Evolutionary conservation across 441 rosid species (phyloP).

Genomic region (Gossypium schwendimanii): DNA sequence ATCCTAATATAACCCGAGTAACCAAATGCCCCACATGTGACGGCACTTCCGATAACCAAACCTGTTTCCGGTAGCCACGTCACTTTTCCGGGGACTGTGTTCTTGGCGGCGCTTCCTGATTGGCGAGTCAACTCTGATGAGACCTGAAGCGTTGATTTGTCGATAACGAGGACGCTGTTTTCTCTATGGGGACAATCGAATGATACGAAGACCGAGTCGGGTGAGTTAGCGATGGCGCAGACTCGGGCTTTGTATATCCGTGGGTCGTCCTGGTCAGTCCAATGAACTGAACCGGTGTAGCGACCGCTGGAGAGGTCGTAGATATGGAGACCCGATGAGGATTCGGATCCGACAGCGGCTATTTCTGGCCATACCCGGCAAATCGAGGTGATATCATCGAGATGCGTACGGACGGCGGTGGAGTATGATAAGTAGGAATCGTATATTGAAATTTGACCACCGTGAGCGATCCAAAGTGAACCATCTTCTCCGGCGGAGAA

Average conservation of each 20-base stretch:
- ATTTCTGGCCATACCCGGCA: slow-evolving; percentile 51
- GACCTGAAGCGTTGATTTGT: slow-evolving; percentile 65
- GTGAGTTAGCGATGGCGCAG: slow-evolving; percentile 48
- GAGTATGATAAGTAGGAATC: slow-evolving; percentile 61
- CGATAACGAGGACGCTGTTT: slow-evolving; percentile 54
- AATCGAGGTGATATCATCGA: slow-evolving; percentile 57
- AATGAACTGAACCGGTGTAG: slow-evolving; percentile 55
- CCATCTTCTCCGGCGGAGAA: slow-evolving; percentile 60
- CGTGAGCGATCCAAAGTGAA: slow-evolving; percentile 82
- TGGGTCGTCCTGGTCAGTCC: slow-evolving; percentile 79
- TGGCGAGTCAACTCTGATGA: slow-evolving; percentile 54
- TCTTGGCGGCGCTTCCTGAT: slow-evolving; percentile 60
- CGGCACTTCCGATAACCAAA: slow-evolving; percentile 43
- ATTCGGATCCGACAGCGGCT: slow-evolving; percentile 62
- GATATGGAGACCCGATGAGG: slow-evolving; percentile 71
- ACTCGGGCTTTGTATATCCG: slow-evolving; percentile 72
- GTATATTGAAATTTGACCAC: slow-evolving; percentile 77
- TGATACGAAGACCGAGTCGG: slow-evolving; percentile 48
- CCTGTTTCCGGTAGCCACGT: slow-evolving; percentile 51
- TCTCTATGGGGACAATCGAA: slow-evolving; percentile 76
- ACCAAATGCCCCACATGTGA: slow-evolving; percentile 66
- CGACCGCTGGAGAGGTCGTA: slow-evolving; percentile 55
- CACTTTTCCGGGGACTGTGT: slow-evolving; percentile 54
- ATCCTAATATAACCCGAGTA: slow-evolving; percentile 71
- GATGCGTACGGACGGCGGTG: slow-evolving; percentile 69